Percentiles rank a stretch among this genome's conserved stretches.
Evolutionary conservation across 306 rosid species (phyloP).

Genomic region (Echinosophora koreensis): DNA sequence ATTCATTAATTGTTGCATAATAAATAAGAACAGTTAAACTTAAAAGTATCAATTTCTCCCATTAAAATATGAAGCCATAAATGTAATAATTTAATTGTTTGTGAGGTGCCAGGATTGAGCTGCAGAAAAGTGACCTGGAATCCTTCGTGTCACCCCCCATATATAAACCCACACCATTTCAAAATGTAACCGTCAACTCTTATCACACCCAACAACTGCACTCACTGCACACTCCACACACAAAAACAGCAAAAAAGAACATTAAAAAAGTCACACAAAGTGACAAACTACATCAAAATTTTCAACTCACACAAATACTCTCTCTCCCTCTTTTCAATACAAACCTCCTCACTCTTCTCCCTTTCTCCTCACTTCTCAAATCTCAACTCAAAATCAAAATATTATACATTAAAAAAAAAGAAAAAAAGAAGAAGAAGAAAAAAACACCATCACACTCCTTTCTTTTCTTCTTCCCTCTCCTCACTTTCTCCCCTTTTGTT

Average conservation of each 20-base stretch:
- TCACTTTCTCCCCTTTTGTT: slow-evolving; percentile 42
- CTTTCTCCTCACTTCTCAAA: background rate
- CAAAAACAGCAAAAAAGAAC: slow-evolving; percentile 27
- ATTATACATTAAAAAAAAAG: background rate
- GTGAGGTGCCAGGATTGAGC: background rate
- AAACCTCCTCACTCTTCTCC: background rate
- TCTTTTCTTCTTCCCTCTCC: slow-evolving; percentile 39
- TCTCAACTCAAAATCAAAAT: slow-evolving; percentile 14
- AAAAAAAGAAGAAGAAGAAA: background rate
- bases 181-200: slow-evolving; percentile 51
- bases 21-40: too few species aligned
- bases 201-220: slow-evolving; percentile 32
- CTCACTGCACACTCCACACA: background rate
- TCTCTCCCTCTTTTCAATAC: background rate
- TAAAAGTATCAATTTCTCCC: background rate
- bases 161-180: slow-evolving; percentile 26
- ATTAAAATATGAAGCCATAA: background rate
- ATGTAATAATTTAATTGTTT: too few species aligned
- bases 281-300: slow-evolving; percentile 38
- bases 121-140: slow-evolving; percentile 9
- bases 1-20: background rate
- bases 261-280: slow-evolving; percentile 31
- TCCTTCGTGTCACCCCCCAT: slow-evolving; percentile 35
- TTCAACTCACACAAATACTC: slow-evolving; percentile 33
- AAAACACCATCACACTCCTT: background rate